phyloP scores from a whole-genome alignment of 257 asterid genomes.

The Solanum etuberosum region DNA sequence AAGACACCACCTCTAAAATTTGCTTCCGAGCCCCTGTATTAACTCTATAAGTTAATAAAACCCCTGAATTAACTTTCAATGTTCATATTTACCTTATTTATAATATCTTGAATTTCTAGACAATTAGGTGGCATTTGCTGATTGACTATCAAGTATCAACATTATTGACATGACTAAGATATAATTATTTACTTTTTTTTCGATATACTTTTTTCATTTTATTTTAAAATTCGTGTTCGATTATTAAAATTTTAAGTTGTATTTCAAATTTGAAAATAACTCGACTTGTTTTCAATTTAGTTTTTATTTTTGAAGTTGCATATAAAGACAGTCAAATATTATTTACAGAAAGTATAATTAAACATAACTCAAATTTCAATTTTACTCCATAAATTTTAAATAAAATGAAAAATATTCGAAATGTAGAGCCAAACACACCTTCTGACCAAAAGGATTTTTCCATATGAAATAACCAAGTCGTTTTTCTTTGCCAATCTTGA shows the following conservation, averaged over 20 bases:
- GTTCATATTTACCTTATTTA: neutral
- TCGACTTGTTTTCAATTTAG: neutral
- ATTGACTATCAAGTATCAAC: neutral
- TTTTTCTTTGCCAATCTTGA: neutral
- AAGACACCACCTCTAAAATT: neutral
- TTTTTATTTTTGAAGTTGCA: neutral
- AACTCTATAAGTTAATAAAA: neutral
- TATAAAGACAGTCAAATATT: neutral
- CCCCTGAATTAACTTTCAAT: neutral
- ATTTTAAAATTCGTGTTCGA: neutral
- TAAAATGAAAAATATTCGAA: neutral
- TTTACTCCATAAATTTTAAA: neutral
- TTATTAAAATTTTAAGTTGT: neutral
- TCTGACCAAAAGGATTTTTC: too few relatives aligned
- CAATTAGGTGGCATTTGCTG: neutral
- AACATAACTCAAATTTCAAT: neutral
- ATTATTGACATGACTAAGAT: neutral
- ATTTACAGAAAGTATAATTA: neutral
- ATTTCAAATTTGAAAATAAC: neutral
- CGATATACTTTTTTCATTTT: neutral
- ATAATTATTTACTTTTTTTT: neutral
- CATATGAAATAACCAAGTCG: neutral
- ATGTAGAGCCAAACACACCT: neutral
- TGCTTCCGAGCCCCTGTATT: neutral
- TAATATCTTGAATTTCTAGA: neutral